Percentiles rank a stretch among this genome's conserved stretches.
Evolutionary conservation across 768 basidiomycete genomes (phyloP).

Genomic region (Agaricus sinodeliciosus): DNA sequence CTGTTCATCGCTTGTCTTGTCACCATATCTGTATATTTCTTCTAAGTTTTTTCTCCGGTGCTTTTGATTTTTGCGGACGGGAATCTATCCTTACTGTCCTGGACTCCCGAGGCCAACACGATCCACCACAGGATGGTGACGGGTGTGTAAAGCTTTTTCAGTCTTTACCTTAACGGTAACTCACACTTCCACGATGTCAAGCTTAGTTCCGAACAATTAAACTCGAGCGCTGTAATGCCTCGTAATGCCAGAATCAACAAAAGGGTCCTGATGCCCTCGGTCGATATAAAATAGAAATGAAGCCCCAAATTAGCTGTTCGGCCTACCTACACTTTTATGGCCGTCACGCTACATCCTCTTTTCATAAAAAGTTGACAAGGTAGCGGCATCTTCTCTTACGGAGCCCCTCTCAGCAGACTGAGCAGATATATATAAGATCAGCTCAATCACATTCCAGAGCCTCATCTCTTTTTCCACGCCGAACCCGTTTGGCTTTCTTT

Average conservation of each 20-base stretch:
- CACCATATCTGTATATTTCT: too few relatives aligned
- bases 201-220: constrained; percentile 9
- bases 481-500: background rate
- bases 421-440: background rate
- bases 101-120: background rate
- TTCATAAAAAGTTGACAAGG: constrained; percentile 12
- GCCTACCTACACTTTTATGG: constrained; percentile 9
- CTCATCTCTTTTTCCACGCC: background rate
- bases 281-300: constrained; percentile 10
- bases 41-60: too few relatives aligned
- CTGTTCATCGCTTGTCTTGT: too few relatives aligned
- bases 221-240: constrained; percentile 7
- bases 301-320: constrained; percentile 2
- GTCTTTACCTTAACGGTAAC: constrained; percentile 4
- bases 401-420: background rate
- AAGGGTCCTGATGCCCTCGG: constrained; percentile 10
- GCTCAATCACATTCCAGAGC: background rate
- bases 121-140: background rate
- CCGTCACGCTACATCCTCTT: constrained; percentile 6
- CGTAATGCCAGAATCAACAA: constrained; percentile 6
- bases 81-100: background rate
- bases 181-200: constrained; percentile 10
- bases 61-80: too few relatives aligned
- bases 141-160: constrained; percentile 4
- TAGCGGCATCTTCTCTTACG: constrained; percentile 5